Evolutionary conservation across 1,139 yeast genomes (phyloP), one percentile per base, ranked within the genome.

Genomic region (Blastobotrys arbuscula): DNA sequence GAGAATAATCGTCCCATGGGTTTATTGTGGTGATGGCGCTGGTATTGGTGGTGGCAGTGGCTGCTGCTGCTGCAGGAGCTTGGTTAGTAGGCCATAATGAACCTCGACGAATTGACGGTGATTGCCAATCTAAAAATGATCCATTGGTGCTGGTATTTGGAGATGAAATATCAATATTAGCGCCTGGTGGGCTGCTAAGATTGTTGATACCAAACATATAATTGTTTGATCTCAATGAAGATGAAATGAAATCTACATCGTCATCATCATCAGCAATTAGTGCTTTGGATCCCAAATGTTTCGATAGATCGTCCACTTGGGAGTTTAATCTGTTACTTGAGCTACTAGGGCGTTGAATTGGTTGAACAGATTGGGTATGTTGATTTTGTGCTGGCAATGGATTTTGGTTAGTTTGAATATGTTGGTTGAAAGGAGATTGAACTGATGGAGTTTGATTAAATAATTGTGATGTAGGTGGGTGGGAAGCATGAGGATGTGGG

Each of bases 201-300:
- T n/a, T n/a, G n/a, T n/a, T n/a, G n/a, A n/a, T n/a, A n/a, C n/a
- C n/a, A n/a, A n/a, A n/a, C 28, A 24, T 24, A 24, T 24, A 7
- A 24, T 24, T 7, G 10, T 24, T 24, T 28, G 31, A 28, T 5
- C 4, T 3, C 3, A 39, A 7, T 13, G 24, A 8, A n/a, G n/a
- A n/a, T n/a, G n/a, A n/a, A n/a, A n/a, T n/a, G n/a, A n/a, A n/a
- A n/a, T n/a, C n/a, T n/a, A n/a, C n/a, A n/a, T n/a, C n/a, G 6
- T 24, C 34, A 15, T 58, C 58, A 33, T 57, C 59, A 41, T 56
- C 62, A 2, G 51, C 58, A 13, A 55, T 42, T 21, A 59, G 48
- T 16, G 57, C 53, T 18, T 55, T 48, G 18, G 58, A 53, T 9
- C 61, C 60, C 53, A 59, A 53, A 24, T 56, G 55, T n/a, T 60